Conservation (phyloP, 2,329 filamentous ascomycete genomes). For the Verticillium nubilum region DNA sequence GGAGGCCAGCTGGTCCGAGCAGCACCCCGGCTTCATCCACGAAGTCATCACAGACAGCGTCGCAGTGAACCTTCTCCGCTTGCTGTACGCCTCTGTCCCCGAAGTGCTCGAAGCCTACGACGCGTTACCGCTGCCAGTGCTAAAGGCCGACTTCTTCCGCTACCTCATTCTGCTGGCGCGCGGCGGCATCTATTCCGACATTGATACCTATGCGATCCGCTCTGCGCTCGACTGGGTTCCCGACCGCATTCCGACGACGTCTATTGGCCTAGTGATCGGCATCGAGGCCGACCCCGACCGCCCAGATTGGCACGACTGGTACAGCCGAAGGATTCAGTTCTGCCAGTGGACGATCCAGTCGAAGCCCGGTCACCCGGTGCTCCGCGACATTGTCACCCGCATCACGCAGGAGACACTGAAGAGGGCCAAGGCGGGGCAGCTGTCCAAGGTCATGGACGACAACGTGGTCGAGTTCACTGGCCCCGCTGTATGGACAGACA, state of each 20-base stretch:
- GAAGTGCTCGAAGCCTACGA: slow-evolving; percentile 75
- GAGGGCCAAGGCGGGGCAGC: slow-evolving; percentile 61
- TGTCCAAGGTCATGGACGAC: slow-evolving; percentile 55
- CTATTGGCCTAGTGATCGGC: slow-evolving; percentile 82
- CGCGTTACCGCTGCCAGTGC: slow-evolving; percentile 65
- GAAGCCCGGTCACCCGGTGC: slow-evolving; percentile 88
- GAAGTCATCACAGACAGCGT: slow-evolving; percentile 94
- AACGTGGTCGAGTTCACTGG: slow-evolving; percentile 91
- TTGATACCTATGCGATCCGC: slow-evolving; percentile 82
- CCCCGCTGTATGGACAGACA: slow-evolving; percentile 90
- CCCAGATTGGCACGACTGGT: slow-evolving; percentile 91
- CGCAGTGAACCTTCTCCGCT: slow-evolving; percentile 71
- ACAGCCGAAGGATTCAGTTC: slow-evolving; percentile 92
- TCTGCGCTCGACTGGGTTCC: slow-evolving; percentile 88
- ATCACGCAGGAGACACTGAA: slow-evolving; percentile 79
- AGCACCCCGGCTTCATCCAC: slow-evolving; percentile 89
- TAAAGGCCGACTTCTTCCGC: slow-evolving; percentile 76
- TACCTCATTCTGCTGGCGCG: slow-evolving; percentile 62
- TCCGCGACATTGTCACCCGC: slow-evolving; percentile 79
- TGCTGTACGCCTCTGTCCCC: slow-evolving; percentile 80
- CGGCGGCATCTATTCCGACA: slow-evolving; percentile 74
- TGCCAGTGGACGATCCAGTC: slow-evolving; percentile 99
- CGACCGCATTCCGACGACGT: slow-evolving; percentile 64
- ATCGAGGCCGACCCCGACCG: slow-evolving; percentile 96
- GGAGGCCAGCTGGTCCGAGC: slow-evolving; percentile 83